Percentiles rank a stretch among this genome's conserved stretches.
phyloP scores from a whole-genome alignment of 257 asterid species.

The Solanum sparsipilum region DNA sequence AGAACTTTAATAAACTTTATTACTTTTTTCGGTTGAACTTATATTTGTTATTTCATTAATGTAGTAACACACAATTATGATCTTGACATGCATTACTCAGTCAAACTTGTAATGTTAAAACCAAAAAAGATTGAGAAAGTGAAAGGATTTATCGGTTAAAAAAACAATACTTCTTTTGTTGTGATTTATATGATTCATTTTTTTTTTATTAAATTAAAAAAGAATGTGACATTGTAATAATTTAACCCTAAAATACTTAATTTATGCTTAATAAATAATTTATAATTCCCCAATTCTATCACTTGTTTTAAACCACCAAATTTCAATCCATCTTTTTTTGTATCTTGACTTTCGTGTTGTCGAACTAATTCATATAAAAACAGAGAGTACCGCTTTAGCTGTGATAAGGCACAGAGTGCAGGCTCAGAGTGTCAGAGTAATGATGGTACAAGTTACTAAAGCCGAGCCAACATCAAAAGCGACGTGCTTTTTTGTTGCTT shows the following conservation, averaged over 20 bases:
- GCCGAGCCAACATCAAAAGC: not conserved
- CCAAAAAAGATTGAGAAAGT: not conserved
- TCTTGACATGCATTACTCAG: not conserved
- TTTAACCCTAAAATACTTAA: too few relatives aligned
- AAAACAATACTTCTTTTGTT: too few relatives aligned
- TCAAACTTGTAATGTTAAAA: not conserved
- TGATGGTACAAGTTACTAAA: not conserved
- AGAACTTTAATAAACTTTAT: not conserved
- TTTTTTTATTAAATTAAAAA: too few relatives aligned
- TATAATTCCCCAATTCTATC: too few relatives aligned
- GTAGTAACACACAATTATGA: not conserved
- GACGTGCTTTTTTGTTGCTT: not conserved
- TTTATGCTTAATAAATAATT: too few relatives aligned
- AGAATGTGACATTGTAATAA: too few relatives aligned
- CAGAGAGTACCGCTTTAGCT: not conserved
- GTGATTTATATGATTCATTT: too few relatives aligned
- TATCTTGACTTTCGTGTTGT: not conserved
- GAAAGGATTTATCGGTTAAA: not conserved
- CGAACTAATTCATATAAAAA: too few relatives aligned
- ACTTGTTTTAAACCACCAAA: too few relatives aligned
- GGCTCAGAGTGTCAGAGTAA: not conserved
- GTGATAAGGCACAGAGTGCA: not conserved
- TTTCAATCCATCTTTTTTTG: too few relatives aligned
- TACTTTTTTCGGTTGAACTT: not conserved
- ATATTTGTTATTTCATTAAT: not conserved